These are phyloP conservation scores for Mucor saturninus DNA, from an alignment of 371 early-diverging fungal genomes.

Conservation along the genomic window DNA sequence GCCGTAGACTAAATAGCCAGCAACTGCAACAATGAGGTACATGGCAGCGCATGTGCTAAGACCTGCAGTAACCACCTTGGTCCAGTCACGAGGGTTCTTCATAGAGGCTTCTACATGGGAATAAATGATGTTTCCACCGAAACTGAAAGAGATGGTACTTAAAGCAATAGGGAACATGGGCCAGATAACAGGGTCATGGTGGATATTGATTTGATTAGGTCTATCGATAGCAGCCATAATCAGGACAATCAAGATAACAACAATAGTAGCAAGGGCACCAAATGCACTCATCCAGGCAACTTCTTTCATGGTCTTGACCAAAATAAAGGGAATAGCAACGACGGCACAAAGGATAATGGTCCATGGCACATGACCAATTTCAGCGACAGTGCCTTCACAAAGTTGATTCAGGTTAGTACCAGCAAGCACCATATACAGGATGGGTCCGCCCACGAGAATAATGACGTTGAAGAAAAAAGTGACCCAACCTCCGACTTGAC, in stretches of 20 bases:
- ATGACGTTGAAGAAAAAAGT: slow-evolving; percentile 61
- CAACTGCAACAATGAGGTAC: slow-evolving; percentile 76
- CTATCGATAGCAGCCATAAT: slow-evolving; percentile 45
- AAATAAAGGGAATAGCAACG: slow-evolving; percentile 18
- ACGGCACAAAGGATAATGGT: slow-evolving; percentile 69
- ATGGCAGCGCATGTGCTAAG: slow-evolving; percentile 73
- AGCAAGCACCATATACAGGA: slow-evolving; percentile 61
- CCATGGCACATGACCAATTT: slow-evolving; percentile 53
- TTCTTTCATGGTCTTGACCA: slow-evolving; percentile 62
- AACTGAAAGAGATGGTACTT: slow-evolving; percentile 76
- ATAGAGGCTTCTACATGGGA: slow-evolving; percentile 89
- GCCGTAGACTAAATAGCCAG: slow-evolving; percentile 88
- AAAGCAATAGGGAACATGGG: slow-evolving; percentile 62
- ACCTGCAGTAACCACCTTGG: slow-evolving; percentile 69
- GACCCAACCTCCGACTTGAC: slow-evolving; percentile 45
- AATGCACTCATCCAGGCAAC: slow-evolving; percentile 68
- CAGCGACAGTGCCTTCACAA: slow-evolving; percentile 42
- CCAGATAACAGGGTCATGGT: slow-evolving; percentile 54
- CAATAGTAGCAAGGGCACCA: slow-evolving; percentile 59
- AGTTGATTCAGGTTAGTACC: slow-evolving; percentile 55
- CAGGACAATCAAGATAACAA: slow-evolving; percentile 50
- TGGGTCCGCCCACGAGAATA: slow-evolving; percentile 58
- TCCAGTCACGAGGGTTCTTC: slow-evolving; percentile 77
- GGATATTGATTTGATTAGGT: slow-evolving; percentile 26
- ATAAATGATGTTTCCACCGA: slow-evolving; percentile 83